These are phyloP conservation scores for Epichloe aotearoae DNA, from an alignment of 2,329 filamentous ascomycete genomes.

Conservation along the genomic window DNA sequence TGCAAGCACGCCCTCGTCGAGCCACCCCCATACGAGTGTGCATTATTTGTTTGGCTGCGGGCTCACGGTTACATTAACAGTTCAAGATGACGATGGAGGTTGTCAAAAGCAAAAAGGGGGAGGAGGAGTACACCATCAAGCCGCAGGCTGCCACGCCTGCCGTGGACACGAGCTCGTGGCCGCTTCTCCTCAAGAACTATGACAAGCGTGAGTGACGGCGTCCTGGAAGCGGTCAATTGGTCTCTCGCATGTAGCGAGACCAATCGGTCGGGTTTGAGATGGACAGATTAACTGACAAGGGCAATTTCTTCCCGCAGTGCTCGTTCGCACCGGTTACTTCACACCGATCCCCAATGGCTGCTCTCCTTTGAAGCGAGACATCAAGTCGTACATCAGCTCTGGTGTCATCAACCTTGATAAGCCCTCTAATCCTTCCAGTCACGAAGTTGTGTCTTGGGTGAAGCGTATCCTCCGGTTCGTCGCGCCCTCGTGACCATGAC, in stretches of 20 bases:
- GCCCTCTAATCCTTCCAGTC: constrained; percentile 91
- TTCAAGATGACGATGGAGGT: constrained; percentile 35
- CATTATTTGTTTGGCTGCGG: constrained; percentile 6
- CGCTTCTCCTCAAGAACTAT: constrained; percentile 91
- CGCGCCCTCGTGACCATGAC: neutral
- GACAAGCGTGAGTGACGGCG: constrained; percentile 57
- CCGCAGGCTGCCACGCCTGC: constrained; percentile 68
- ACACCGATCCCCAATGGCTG: constrained; percentile 92
- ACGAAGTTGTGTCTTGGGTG: constrained; percentile 98
- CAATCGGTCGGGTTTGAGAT: neutral
- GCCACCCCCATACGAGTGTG: constrained; percentile 10
- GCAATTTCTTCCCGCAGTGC: constrained; percentile 40
- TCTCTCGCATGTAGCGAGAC: neutral
- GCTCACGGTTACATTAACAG: constrained; percentile 7
- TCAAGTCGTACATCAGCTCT: constrained; percentile 93
- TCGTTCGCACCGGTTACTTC: constrained; percentile 90
- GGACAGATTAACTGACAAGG: constrained; percentile 5
- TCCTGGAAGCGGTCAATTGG: neutral
- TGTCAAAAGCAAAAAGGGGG: constrained; percentile 26
- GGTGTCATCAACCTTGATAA: constrained; percentile 85
- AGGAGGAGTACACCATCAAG: constrained; percentile 80
- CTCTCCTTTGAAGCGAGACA: constrained; percentile 80
- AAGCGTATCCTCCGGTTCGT: constrained; percentile 85
- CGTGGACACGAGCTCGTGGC: constrained; percentile 81
- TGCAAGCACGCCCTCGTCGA: constrained; percentile 10